A percentile compares a stretch with the other conserved stretches of the same genome.
Conservation (phyloP, 1,284 basidiomycete species). For the Phylloboletellus chloephorus region DNA sequence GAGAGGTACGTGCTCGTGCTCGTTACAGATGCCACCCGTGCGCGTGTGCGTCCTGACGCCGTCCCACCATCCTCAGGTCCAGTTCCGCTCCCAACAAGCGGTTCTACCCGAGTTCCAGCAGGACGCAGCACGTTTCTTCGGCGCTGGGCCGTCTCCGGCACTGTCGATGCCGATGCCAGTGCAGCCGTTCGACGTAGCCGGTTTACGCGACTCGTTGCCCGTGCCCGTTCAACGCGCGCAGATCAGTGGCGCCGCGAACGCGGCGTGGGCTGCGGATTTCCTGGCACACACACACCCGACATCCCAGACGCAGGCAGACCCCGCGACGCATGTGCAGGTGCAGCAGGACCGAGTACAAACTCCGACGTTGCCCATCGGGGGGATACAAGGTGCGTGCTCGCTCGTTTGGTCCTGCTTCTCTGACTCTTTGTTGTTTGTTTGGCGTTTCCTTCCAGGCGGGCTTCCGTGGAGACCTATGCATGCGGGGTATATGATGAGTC, state of each 20-base stretch:
- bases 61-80: conserved; percentile 11
- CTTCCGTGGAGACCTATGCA: conserved; percentile 37
- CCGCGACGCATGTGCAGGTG: conserved; percentile 8
- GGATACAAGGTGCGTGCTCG: conserved; percentile 18
- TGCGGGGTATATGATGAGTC: conserved; percentile 33
- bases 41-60: background rate
- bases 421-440: conserved; percentile 4
- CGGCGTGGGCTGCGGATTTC: conserved; percentile 46
- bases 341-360: conserved; percentile 15
- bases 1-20: conserved; percentile 44
- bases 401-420: conserved; percentile 4
- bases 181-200: conserved; percentile 46
- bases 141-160: conserved; percentile 29
- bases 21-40: too few relatives aligned
- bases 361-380: conserved; percentile 3
- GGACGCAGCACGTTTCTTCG: conserved; percentile 69
- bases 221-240: conserved; percentile 27
- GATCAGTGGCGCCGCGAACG: conserved; percentile 10
- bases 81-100: conserved; percentile 56
- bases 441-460: conserved; percentile 20
- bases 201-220: conserved; percentile 53
- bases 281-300: conserved; percentile 36
- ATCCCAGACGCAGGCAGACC: conserved; percentile 13
- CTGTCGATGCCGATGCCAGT: conserved; percentile 13
- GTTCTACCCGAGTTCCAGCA: conserved; percentile 45